Base-by-base conservation (phyloP, 2,329 filamentous ascomycete genomes). In the Metarhizium humberi region DNA sequence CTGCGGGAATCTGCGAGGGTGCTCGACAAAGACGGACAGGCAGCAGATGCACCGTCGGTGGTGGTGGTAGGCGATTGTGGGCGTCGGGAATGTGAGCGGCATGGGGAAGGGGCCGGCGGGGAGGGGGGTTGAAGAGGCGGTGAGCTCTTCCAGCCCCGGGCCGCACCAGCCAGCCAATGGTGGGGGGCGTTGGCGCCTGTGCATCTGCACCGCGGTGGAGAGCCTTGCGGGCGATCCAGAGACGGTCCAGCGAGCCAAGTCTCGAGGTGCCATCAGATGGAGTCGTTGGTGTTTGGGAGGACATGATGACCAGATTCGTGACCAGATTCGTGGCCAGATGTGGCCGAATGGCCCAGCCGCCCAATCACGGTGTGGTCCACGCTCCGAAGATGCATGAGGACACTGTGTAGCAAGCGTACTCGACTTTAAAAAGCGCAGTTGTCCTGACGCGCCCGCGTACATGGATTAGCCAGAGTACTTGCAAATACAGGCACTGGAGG, bases 71-170 rank as follows among this genome's bases (percentile, higher is more conserved):
- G 25, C 45, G 52, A 42, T 55, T 43, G 52, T 50, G 53, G 50
- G 46, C 34, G 32, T 47, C 36, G 50, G 55, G 55, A 50, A 52
- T 50, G 52, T 54, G 48, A 57, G 53, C 55, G 49, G 48, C 50
- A 57, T 55, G 55, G 51, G 55, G 57, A 51, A 49, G 52, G 32
- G 52, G 46, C 62, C 50, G 50, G 52, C 51, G 52, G 58, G 55
- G 61, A 55, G 64, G 64, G 34, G 61, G 60, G 57, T 58, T 60
- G 62, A 71, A 71, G 69, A 71, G 69, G 69, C 69, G 69, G 69
- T 71, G 69, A 71, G 69, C 65, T 60, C 57, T 57, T 59, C 66
- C 65, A 68, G 66, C 65, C 64, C 67, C 61, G 61, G 63, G 49
- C 65, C 64, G 64, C 63, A 60, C 65, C 52, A 56, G 58, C 62